Evolutionary conservation across 1,284 basidiomycete species (phyloP).

Genomic region (Cutaneotrichosporon sp.): DNA sequence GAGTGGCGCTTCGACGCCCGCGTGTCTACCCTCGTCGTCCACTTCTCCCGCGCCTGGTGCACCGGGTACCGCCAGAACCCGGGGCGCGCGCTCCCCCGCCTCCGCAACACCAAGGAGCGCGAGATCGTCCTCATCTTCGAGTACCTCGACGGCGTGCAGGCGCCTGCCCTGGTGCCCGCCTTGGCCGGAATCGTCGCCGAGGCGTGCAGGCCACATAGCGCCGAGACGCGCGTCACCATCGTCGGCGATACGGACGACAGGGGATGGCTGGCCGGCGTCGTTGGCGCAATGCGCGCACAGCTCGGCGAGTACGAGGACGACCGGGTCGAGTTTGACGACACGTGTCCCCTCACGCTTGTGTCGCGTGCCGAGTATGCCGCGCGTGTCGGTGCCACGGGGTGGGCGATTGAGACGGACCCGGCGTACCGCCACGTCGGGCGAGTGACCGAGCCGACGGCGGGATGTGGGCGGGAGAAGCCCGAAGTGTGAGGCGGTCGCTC

Average conservation of each 20-base stretch:
- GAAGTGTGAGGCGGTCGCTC: no score
- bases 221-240: neutral
- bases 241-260: neutral
- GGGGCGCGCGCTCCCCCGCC: neutral
- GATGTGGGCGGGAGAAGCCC: no score
- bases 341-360: neutral
- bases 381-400: neutral
- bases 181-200: neutral
- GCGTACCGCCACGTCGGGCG: neutral
- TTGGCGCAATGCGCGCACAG: neutral
- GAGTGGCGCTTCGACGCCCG: neutral
- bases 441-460: no score
- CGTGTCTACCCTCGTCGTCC: neutral
- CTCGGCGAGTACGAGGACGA: neutral
- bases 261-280: neutral
- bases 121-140: constrained; percentile 5
- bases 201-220: neutral
- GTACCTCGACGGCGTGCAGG: neutral
- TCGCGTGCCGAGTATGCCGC: neutral
- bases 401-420: neutral
- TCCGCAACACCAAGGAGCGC: neutral
- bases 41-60: constrained; percentile 1
- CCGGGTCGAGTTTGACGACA: constrained; percentile 1
- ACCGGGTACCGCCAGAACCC: neutral
- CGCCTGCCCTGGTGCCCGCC: neutral